Conservation (phyloP, 2,329 filamentous ascomycete genomes). For the Leptographium wingfieldii region DNA sequence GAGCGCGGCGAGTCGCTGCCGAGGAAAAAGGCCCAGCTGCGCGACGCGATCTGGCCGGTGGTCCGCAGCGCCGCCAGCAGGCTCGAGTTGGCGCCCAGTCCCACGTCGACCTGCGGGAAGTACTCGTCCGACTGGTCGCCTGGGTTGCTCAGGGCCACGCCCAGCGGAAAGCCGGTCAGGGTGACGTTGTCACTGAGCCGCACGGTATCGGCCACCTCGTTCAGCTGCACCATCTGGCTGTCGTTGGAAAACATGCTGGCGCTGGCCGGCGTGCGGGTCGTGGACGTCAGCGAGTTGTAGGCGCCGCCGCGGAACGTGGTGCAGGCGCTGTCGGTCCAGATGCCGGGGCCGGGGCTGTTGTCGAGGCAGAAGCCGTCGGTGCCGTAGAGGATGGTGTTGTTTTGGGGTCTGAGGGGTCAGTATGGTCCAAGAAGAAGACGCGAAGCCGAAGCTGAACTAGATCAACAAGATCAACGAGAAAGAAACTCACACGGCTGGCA, state of each 20-base stretch:
- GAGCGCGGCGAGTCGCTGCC: slow-evolving; percentile 13
- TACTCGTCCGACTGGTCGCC: slow-evolving; percentile 12
- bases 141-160: slow-evolving; percentile 14
- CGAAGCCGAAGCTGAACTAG: too few relatives aligned
- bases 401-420: slow-evolving; percentile 8
- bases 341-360: neutral
- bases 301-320: slow-evolving; percentile 10
- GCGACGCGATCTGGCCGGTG: slow-evolving; percentile 16
- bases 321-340: slow-evolving; percentile 1
- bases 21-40: slow-evolving; percentile 21
- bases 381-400: slow-evolving; percentile 11
- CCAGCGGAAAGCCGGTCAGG: slow-evolving; percentile 12
- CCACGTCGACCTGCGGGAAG: slow-evolving; percentile 14
- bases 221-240: neutral
- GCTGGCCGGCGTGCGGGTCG: neutral
- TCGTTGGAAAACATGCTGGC: slow-evolving; percentile 1
- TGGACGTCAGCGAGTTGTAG: slow-evolving; percentile 5
- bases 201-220: slow-evolving; percentile 3
- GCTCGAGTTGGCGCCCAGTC: slow-evolving; percentile 20
- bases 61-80: slow-evolving; percentile 16
- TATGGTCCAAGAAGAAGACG: neutral
- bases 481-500: slow-evolving; percentile 9
- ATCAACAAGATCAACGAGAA: too few relatives aligned
- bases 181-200: slow-evolving; percentile 9
- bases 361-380: slow-evolving; percentile 7